phyloP scores from a whole-genome alignment of 176 grass and related monocot genomes.

The Saccharum officinarum region DNA sequence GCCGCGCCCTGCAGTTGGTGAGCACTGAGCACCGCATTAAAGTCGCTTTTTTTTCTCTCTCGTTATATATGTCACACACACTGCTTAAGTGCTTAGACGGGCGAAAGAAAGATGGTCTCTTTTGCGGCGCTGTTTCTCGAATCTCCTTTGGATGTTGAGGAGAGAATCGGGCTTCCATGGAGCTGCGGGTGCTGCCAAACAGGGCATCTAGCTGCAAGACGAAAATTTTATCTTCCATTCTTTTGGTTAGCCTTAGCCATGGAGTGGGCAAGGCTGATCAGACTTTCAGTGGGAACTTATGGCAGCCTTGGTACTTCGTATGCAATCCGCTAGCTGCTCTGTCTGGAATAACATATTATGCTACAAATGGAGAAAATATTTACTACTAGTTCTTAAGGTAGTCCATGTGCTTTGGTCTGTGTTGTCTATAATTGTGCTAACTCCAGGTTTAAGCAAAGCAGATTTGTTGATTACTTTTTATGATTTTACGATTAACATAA shows the following conservation, averaged over 20 bases:
- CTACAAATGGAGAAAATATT: neutral
- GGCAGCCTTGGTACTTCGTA: neutral
- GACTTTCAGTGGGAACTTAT: neutral
- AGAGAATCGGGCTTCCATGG: neutral
- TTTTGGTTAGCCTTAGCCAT: neutral
- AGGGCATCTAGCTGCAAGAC: neutral
- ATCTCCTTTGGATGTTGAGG: neutral
- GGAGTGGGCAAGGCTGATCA: neutral
- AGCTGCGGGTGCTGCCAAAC: neutral
- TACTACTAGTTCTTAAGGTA: neutral
- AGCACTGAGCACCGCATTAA: conserved; percentile 41
- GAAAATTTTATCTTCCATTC: neutral
- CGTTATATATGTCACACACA: neutral
- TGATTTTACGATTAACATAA: neutral
- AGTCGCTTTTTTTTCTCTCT: neutral
- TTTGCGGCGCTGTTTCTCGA: neutral
- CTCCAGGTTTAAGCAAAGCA: neutral
- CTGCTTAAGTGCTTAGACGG: neutral
- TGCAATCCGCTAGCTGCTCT: neutral
- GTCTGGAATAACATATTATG: neutral
- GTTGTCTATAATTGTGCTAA: neutral
- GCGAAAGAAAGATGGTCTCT: neutral
- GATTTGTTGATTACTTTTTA: neutral
- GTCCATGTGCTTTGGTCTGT: neutral
- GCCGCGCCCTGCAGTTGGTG: conserved; percentile 12